Percentiles rank a stretch among this genome's conserved stretches.
Conservation (phyloP, 2,329 filamentous ascomycete species). For the Penicillium sp. region DNA sequence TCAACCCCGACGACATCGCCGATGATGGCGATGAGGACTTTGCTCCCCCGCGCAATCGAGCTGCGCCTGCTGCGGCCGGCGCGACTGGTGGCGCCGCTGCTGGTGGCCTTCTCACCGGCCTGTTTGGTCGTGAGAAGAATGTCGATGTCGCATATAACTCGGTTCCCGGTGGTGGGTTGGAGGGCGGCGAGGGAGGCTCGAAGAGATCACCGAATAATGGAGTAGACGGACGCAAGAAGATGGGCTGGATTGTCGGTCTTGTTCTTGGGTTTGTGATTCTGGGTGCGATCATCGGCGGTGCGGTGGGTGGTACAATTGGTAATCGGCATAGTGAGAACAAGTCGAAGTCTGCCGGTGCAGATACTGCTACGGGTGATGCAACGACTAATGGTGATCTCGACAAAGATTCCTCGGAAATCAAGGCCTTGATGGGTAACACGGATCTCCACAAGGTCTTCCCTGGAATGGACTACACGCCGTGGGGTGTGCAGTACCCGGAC, state of each 20-base stretch:
- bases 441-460: slow-evolving; percentile 91
- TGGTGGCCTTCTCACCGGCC: slow-evolving; percentile 45
- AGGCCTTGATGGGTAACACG: slow-evolving; percentile 74
- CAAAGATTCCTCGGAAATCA: slow-evolving; percentile 75
- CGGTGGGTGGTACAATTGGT: slow-evolving; percentile 70
- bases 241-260: slow-evolving; percentile 68
- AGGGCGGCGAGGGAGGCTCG: slow-evolving; percentile 60
- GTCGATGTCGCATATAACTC: slow-evolving; percentile 56
- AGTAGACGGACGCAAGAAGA: slow-evolving; percentile 62
- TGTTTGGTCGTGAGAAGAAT: slow-evolving; percentile 45
- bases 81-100: slow-evolving; percentile 49
- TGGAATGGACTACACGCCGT: slow-evolving; percentile 91
- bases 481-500: slow-evolving; percentile 85
- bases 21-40: slow-evolving; percentile 89
- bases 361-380: slow-evolving; percentile 61
- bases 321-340: slow-evolving; percentile 49
- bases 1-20: slow-evolving; percentile 76
- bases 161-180: slow-evolving; percentile 43
- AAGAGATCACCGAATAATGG: slow-evolving; percentile 63
- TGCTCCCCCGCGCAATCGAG: slow-evolving; percentile 45
- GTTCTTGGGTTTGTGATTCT: slow-evolving; percentile 66
- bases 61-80: slow-evolving; percentile 22
- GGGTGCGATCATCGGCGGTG: slow-evolving; percentile 70
- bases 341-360: slow-evolving; percentile 31
- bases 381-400: slow-evolving; percentile 67